Percentiles rank a stretch among this genome's conserved stretches.
phyloP scores from a whole-genome alignment of 208 protist species.

The Ichthyophonus hoferi region DNA sequence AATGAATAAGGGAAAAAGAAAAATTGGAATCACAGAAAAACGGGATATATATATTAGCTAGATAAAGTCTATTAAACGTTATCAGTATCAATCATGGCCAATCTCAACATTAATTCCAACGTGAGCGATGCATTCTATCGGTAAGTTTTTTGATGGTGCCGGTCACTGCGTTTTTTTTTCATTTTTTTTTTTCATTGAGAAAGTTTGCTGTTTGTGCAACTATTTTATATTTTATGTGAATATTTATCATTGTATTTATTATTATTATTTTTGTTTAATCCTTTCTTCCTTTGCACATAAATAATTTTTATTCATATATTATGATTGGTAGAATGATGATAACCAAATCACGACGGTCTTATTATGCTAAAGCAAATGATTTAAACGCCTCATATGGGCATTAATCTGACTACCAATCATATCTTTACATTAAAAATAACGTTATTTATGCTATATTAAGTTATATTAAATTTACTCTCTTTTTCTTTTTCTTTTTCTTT shows the following conservation, averaged over 20 bases:
- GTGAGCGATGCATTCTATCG: conserved; percentile 9
- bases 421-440: not conserved
- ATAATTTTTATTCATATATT: no score
- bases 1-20: not conserved
- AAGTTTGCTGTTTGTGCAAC: not conserved
- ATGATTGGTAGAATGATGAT: no score
- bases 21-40: not conserved
- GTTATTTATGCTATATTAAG: not conserved
- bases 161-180: not conserved
- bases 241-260: not conserved
- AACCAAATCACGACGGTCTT: no score
- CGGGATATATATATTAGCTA: not conserved
- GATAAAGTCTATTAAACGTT: not conserved
- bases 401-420: not conserved
- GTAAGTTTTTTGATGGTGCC: not conserved
- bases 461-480: not conserved
- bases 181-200: not conserved
- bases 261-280: not conserved
- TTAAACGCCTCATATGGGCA: not conserved
- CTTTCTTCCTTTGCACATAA: not conserved
- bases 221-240: not conserved
- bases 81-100: conserved; percentile 23
- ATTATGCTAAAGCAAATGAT: no score
- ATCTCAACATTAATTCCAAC: conserved; percentile 27
- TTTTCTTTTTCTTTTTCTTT: not conserved